Base-by-base conservation (phyloP, 2,329 filamentous ascomycete species). In the Colletotrichum sp. region DNA sequence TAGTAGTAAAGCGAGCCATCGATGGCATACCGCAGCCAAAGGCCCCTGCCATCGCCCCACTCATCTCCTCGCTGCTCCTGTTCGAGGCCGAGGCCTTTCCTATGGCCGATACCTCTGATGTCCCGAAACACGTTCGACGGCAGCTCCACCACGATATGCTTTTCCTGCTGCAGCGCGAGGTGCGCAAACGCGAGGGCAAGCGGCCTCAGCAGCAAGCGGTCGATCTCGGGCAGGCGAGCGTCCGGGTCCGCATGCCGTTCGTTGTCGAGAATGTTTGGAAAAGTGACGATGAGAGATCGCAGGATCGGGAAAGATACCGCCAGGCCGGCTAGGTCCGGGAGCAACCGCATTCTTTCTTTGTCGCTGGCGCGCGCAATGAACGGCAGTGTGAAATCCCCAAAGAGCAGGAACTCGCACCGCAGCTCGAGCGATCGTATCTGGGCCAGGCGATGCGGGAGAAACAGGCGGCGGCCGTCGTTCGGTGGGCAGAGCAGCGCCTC, bases 371-470 rank as follows among this genome's bases (percentile, higher is more conserved):
- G 44, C 26, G 39, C 21, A 21, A 72, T 66, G 68, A 21, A 75
- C 16, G 66, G 49, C 49, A 36, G 36, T 1, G n/a, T 26, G 26
- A 30, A 16, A 9, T 64, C 68, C 18, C 70, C 70, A 32, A 67
- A 68, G 62, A 79, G 76, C 6, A 77, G 66, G 5, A 80, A 79
- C 1, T 81, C 77, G 79, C 80, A 82, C 6, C 80, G 15, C 9
- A 83, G 75, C 71, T 82, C 80, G 12, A 81, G 67, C 1, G 79
- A 81, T 1, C 39, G 71, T 18, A 82, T 80, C 34, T 64, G 69
- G 9, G 77, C 67, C 2, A 81, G 59, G 34, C 80, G 77, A 18
- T 81, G 79, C 5, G 79, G 78, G 3, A 79, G 77, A 6, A 82
- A 64, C 7, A 82, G 71, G 3, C 30, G 59, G 2, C 28, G 18